These are phyloP conservation scores for Stereum hirsutum DNA, from an alignment of 1,284 basidiomycete species.

Conservation along the genomic window DNA sequence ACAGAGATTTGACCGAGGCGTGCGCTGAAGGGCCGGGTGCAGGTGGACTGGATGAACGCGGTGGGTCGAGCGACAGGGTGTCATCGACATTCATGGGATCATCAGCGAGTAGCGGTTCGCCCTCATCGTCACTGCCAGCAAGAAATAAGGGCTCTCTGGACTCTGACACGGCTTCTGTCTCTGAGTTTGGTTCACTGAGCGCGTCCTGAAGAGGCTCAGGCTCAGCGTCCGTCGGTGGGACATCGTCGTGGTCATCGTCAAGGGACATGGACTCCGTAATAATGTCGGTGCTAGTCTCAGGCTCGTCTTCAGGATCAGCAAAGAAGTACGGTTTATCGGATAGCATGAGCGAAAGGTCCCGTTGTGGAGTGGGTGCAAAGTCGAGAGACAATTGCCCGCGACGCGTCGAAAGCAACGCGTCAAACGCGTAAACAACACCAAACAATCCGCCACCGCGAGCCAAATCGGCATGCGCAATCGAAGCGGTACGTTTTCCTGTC, in stretches of 20 bases:
- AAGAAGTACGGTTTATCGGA: conserved; percentile 7
- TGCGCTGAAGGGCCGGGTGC: conserved; percentile 28
- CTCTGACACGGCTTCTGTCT: background rate
- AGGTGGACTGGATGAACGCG: conserved; percentile 33
- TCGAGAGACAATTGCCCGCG: background rate
- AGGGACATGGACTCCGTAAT: background rate
- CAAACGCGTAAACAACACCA: conserved; percentile 4
- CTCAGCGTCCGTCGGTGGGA: background rate
- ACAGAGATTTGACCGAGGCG: conserved; percentile 17
- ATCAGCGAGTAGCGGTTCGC: conserved; percentile 14
- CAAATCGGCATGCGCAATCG: too few species aligned
- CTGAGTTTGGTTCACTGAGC: background rate
- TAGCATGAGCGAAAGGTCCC: background rate
- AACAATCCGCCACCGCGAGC: background rate
- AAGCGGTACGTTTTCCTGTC: too few species aligned
- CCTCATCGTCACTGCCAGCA: conserved; percentile 45
- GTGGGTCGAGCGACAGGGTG: conserved; percentile 7
- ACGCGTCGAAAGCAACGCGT: conserved; percentile 5
- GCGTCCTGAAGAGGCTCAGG: background rate
- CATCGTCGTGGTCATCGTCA: background rate
- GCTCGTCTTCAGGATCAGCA: conserved; percentile 8
- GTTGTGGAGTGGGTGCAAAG: background rate
- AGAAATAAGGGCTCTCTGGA: conserved; percentile 8
- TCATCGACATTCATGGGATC: conserved; percentile 11
- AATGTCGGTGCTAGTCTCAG: background rate